Percentiles rank a stretch among this genome's conserved stretches.
phyloP scores from a whole-genome alignment of 768 basidiomycete genomes.

The Rubroboletus pulcherrimus region DNA sequence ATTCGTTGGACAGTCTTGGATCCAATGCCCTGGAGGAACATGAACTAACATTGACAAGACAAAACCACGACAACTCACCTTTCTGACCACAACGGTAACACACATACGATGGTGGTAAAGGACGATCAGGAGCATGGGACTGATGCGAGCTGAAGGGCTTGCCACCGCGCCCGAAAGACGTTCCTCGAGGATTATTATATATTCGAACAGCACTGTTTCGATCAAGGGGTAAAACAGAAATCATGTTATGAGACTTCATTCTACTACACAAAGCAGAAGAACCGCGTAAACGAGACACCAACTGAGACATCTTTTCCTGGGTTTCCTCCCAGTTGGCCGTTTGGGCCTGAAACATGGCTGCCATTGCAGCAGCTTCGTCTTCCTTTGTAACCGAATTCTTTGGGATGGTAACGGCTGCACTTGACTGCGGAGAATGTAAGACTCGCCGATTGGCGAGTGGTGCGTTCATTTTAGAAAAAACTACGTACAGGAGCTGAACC shows the following conservation, averaged over 20 bases:
- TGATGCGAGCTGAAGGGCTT: constrained; percentile 45
- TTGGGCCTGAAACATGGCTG: constrained; percentile 97
- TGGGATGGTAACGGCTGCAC: constrained; percentile 30
- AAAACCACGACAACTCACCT: constrained; percentile 47
- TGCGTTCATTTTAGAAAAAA: constrained; percentile 24
- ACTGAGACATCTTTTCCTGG: constrained; percentile 99
- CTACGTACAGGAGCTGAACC: constrained; percentile 29
- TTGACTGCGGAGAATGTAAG: constrained; percentile 34
- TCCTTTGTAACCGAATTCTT: constrained; percentile 48
- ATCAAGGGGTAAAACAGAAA: constrained; percentile 38
- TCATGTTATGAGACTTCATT: constrained; percentile 66
- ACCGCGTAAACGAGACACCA: constrained; percentile 62
- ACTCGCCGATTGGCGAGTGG: constrained; percentile 22
- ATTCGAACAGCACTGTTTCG: constrained; percentile 61
- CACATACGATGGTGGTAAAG: constrained; percentile 91
- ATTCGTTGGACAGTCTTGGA: constrained; percentile 97
- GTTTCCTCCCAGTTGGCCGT: constrained; percentile 97
- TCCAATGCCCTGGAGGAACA: constrained; percentile 83
- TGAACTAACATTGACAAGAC: constrained; percentile 3
- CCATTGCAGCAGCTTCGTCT: constrained; percentile 93
- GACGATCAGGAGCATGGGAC: constrained; percentile 62
- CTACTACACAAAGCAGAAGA: constrained; percentile 65
- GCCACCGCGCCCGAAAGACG: constrained; percentile 57
- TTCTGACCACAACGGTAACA: constrained; percentile 99
- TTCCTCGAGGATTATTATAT: constrained; percentile 63